Base-by-base conservation (phyloP, 192 early-diverging fungal genomes). In the Coemansia javaensis region DNA sequence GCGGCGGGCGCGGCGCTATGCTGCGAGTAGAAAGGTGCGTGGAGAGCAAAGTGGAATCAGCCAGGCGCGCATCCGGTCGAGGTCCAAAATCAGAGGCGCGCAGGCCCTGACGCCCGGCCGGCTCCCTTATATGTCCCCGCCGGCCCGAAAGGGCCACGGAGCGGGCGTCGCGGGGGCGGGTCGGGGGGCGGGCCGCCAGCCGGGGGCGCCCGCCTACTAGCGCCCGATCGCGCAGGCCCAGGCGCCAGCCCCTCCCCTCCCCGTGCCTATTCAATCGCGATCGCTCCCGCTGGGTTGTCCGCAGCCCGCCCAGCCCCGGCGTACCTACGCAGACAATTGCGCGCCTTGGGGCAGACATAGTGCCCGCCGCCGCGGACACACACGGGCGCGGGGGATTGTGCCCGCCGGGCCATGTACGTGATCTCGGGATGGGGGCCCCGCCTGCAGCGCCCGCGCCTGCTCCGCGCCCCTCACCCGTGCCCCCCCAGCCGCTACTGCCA, bases 381-480 rank as follows among this genome's bases (percentile, higher is more conserved):
- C 28, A 10, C 7, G 28, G 28, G 28, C 5, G 28, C 28, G 28
- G 7, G 7, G 10, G 28, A 34, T 34, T 34, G 40, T 27, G 40
- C 24, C 18, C 18, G n/a, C 35, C 17, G 20, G n/a, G 47, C 15
- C 44, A 51, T 51, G 49, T 51, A 41, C 30, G 49, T 51, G 49
- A 51, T 51, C 49, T 40, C 12, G 37, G 16, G 12, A 7, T 40
- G 7, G 16, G 18, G 47, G n/a, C 21, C n/a, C n/a, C n/a, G n/a
- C n/a, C n/a, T n/a, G n/a, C n/a, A n/a, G n/a, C n/a, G n/a, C n/a
- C n/a, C n/a, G n/a, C n/a, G n/a, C n/a, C n/a, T n/a, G n/a, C n/a
- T n/a, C n/a, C n/a, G n/a, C n/a, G n/a, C n/a, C n/a, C n/a, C n/a
- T n/a, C n/a, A 40, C 31, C 34, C 23, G 22, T 15, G 32, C 7